Evolutionary conservation across 495 filamentous ascomycete genomes (phyloP), one percentile per base, ranked within the genome.

Genomic region (Penicillium soppii): DNA sequence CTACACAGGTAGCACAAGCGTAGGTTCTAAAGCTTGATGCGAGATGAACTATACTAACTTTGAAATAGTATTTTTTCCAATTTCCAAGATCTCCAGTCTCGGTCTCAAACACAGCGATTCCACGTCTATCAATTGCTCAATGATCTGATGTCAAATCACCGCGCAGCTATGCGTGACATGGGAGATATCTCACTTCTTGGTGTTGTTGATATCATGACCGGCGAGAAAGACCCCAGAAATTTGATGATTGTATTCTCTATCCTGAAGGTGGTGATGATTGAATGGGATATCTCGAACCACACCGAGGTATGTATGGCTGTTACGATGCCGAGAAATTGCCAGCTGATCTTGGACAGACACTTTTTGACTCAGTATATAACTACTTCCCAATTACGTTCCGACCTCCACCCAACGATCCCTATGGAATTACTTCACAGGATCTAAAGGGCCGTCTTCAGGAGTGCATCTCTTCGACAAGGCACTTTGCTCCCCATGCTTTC

Each of bases 311-410:
- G 66, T 57, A 22, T 26, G 9, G 4, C 26, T 41, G 15, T 33
- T 19, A 6, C 19, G 57, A 66, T 20, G 66, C 82, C 59, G 77
- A 74, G 5, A 82, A 87, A 70, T 80, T 82, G 63, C 36, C 21
- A 20, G 15, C 69, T 79, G 49, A 80, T 42, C 10, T 7, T 9
- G 1, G 29, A 50, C 62, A 85, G 82, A 65, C 73, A 9, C 68
- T 89, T 15, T 90, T 89, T 61, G 87, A 90, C 53, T 73, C 85
- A 4, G 84, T 87, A 13, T 90, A 88, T 61, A 87, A 87, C 53
- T 90, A 90, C 65, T 90, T 90, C 60, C 87, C 87, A 0, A 89
- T 90, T 47, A 88, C 87, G 0, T 90, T 89, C 65, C 76, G 80
- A 54, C 87, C 87, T 17, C 87, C 87, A 0, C 86, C 86, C 7